phyloP scores from a whole-genome alignment of 106 monocot species.

The Posidonia australis region DNA sequence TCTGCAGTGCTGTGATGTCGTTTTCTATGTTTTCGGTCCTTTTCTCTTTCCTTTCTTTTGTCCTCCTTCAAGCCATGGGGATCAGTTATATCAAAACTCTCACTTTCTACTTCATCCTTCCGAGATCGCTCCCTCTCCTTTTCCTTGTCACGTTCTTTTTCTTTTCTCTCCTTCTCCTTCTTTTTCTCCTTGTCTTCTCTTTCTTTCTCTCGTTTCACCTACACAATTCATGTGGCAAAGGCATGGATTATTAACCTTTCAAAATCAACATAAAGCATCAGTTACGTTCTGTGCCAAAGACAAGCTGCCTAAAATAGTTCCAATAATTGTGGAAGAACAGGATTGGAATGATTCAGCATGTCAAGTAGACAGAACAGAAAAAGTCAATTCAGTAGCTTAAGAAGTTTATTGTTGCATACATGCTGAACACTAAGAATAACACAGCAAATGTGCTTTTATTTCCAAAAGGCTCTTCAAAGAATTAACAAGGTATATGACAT shows the following conservation, averaged over 20 bases:
- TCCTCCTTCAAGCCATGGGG: constrained; percentile 46
- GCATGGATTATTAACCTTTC: neutral
- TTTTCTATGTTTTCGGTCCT: constrained; percentile 82
- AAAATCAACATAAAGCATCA: neutral
- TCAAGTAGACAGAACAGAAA: too few species aligned
- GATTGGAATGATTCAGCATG: too few species aligned
- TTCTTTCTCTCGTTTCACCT: constrained; percentile 87
- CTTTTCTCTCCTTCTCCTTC: constrained; percentile 50
- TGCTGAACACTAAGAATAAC: too few species aligned
- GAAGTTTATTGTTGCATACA: too few species aligned
- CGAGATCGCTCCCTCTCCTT: constrained; percentile 54
- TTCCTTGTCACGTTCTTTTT: constrained; percentile 57
- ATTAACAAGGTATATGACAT: too few species aligned
- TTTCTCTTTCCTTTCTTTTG: constrained; percentile 71
- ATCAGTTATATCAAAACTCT: constrained; percentile 40
- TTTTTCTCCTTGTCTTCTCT: constrained; percentile 37
- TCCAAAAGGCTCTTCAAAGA: too few species aligned
- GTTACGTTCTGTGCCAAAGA: too few species aligned
- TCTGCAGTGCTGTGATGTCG: constrained; percentile 61
- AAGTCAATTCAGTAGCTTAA: too few species aligned
- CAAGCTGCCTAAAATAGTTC: too few species aligned
- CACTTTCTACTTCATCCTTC: constrained; percentile 55
- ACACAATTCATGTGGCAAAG: neutral
- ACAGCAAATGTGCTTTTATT: too few species aligned
- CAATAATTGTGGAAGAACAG: too few species aligned